A percentile compares a stretch with the other conserved stretches of the same genome.
Evolutionary conservation across 164 flowering plant genomes (phyloP).

Genomic region (Magnolia changhungtana): DNA sequence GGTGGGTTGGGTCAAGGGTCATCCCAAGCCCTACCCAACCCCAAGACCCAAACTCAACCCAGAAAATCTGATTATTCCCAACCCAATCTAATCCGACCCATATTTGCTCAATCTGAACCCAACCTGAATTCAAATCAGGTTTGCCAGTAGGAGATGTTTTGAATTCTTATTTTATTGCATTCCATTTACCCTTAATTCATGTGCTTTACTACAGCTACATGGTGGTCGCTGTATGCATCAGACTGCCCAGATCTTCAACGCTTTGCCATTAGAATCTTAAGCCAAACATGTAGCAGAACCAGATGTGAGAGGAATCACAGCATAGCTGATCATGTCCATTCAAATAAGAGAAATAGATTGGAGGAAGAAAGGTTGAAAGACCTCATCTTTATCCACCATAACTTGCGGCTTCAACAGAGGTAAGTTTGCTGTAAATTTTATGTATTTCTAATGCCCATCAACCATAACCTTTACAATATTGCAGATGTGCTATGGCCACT

Average conservation of each 20-base stretch:
- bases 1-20: too few relatives aligned
- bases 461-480: not conserved
- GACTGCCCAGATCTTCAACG: slow-evolving; percentile 57
- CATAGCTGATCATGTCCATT: slow-evolving; percentile 45
- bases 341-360: slow-evolving; percentile 40
- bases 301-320: slow-evolving; percentile 74
- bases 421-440: slow-evolving; percentile 16
- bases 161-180: not conserved
- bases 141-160: not conserved
- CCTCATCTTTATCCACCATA: slow-evolving; percentile 63
- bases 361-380: slow-evolving; percentile 56
- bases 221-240: slow-evolving; percentile 47
- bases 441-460: not conserved
- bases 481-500: not conserved
- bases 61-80: too few relatives aligned
- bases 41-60: too few relatives aligned
- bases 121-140: too few relatives aligned
- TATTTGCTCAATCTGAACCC: too few relatives aligned
- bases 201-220: slow-evolving; percentile 29
- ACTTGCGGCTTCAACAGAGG: slow-evolving; percentile 50
- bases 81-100: too few relatives aligned
- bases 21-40: too few relatives aligned
- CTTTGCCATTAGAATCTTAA: slow-evolving; percentile 71
- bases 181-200: not conserved
- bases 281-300: slow-evolving; percentile 73